A percentile compares a stretch with the other conserved stretches of the same genome.
phyloP scores from a whole-genome alignment of 2,329 filamentous ascomycete species.

The Cladosporium sp. region DNA sequence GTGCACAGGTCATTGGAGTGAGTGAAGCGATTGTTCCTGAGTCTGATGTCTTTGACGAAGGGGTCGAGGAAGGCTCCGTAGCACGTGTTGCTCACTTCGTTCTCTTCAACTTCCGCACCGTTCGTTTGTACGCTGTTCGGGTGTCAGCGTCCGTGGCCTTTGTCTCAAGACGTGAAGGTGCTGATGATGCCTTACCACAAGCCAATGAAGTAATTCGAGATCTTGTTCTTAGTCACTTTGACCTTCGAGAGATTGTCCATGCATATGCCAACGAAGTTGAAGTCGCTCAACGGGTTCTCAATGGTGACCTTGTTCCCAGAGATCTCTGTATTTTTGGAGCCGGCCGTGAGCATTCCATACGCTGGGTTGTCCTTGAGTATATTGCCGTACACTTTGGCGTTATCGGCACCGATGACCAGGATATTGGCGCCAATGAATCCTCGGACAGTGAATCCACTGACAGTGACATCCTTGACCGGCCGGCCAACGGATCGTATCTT shows the following conservation, averaged over 20 bases:
- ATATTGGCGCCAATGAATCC: constrained; percentile 40
- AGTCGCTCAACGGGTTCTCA: neutral
- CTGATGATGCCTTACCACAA: constrained; percentile 22
- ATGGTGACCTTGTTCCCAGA: constrained; percentile 28
- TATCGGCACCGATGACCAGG: constrained; percentile 32
- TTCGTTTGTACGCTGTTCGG: constrained; percentile 29
- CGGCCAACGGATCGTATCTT: constrained; percentile 26
- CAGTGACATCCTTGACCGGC: constrained; percentile 26
- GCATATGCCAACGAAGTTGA: constrained; percentile 32
- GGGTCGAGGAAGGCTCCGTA: constrained; percentile 34
- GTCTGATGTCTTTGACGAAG: constrained; percentile 25
- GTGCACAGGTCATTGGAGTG: constrained; percentile 14
- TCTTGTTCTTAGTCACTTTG: constrained; percentile 27
- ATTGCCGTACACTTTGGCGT: constrained; percentile 28
- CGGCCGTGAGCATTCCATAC: constrained; percentile 37
- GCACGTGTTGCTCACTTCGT: constrained; percentile 31
- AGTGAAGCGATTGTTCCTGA: constrained; percentile 30
- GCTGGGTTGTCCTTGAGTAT: constrained; percentile 25
- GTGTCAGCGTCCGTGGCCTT: too few species aligned
- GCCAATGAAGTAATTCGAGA: constrained; percentile 30
- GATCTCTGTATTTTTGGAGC: constrained; percentile 30
- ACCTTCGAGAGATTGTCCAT: constrained; percentile 34
- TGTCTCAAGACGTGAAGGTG: too few species aligned
- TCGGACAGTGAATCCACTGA: constrained; percentile 32
- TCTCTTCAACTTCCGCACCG: constrained; percentile 30